phyloP scores from a whole-genome alignment of 371 early-diverging fungal genomes.

The Mucor velutinosus region DNA sequence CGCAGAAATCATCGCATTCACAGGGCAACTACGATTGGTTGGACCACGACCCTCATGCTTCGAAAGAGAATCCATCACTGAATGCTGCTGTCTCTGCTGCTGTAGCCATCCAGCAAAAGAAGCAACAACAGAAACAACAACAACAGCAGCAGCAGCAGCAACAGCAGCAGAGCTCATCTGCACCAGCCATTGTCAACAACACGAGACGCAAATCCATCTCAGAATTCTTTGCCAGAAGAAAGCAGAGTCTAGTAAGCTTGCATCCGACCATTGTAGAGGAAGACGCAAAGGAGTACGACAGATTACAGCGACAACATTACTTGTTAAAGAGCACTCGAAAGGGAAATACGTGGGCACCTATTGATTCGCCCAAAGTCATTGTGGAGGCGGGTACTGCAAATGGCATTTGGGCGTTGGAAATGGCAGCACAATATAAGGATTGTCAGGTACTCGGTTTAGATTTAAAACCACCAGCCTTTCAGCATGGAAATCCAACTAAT shows the following conservation, averaged over 20 bases:
- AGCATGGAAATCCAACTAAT: conserved; percentile 34
- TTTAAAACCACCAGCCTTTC: conserved; percentile 46
- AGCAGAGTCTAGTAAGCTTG: conserved; percentile 29
- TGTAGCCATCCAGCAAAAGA: conserved; percentile 9
- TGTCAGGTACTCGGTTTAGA: conserved; percentile 58
- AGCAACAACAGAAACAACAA: neutral
- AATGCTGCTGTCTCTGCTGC: conserved; percentile 18
- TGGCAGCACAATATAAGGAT: conserved; percentile 51
- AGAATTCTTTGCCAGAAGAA: conserved; percentile 47
- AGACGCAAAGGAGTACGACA: conserved; percentile 46
- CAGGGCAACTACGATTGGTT: conserved; percentile 48
- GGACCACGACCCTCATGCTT: conserved; percentile 27
- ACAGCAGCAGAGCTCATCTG: neutral
- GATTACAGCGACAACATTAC: conserved; percentile 51
- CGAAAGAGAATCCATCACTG: conserved; percentile 2
- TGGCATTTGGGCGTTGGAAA: conserved; percentile 66
- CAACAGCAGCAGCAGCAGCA: neutral
- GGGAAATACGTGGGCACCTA: conserved; percentile 39
- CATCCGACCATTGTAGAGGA: conserved; percentile 30
- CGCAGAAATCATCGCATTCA: conserved; percentile 28
- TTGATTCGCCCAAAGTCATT: conserved; percentile 43
- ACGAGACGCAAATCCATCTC: conserved; percentile 48
- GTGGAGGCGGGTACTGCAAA: conserved; percentile 57
- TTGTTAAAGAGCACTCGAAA: conserved; percentile 49
- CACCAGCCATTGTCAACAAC: neutral